These are phyloP conservation scores for Trichoderma lentiforme DNA, from an alignment of 2,329 filamentous ascomycete genomes.

Conservation along the genomic window DNA sequence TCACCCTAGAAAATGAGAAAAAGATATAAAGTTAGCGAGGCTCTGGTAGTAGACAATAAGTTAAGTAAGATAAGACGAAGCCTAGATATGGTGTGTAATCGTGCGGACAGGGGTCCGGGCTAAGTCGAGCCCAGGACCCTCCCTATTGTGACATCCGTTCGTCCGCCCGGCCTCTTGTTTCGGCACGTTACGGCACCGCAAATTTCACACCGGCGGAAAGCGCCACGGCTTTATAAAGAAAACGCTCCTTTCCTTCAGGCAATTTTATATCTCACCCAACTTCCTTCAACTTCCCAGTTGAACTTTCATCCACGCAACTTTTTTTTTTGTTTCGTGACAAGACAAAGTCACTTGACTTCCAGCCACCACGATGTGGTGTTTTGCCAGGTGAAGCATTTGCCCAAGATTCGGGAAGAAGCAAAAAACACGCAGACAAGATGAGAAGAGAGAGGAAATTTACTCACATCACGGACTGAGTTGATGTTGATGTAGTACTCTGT, in stretches of 20 bases:
- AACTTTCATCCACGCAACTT: neutral
- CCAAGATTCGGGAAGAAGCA: neutral
- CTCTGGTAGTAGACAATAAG: neutral
- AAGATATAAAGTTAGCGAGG: constrained; percentile 24
- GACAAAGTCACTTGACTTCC: neutral
- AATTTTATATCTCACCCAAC: neutral
- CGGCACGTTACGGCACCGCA: constrained; percentile 25
- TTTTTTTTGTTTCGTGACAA: neutral
- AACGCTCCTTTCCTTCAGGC: neutral
- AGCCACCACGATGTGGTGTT: neutral
- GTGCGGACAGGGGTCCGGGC: constrained; percentile 14
- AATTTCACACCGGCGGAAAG: constrained; percentile 11
- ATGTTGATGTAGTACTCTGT: constrained; percentile 99
- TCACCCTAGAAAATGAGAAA: constrained; percentile 65
- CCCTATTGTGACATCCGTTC: constrained; percentile 39
- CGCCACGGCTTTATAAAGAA: constrained; percentile 19
- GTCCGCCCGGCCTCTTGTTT: constrained; percentile 30
- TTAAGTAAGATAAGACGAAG: neutral
- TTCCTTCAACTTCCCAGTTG: neutral
- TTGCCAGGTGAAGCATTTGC: neutral
- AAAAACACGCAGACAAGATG: neutral
- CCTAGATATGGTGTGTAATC: constrained; percentile 5
- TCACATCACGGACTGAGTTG: constrained; percentile 98
- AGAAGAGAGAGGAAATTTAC: constrained; percentile 39
- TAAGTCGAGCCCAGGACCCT: constrained; percentile 20